Conservation (phyloP, 148 eudicot genomes). For the Rheum nobile region DNA sequence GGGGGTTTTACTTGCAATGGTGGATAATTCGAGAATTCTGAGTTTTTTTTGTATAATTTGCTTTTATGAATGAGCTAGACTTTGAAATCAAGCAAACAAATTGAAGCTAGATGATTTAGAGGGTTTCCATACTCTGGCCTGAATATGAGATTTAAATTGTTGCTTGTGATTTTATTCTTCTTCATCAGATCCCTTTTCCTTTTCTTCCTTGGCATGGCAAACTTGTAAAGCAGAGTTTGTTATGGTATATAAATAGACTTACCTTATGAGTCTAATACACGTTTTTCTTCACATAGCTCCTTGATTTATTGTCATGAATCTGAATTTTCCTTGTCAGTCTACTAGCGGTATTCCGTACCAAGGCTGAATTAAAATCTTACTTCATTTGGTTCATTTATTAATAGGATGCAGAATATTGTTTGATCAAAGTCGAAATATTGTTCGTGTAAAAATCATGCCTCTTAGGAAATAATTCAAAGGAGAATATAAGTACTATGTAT, state of each 20-base stretch:
- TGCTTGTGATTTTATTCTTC: neutral
- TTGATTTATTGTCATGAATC: neutral
- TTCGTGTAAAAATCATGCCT: neutral
- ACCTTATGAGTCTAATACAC: neutral
- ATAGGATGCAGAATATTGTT: neutral
- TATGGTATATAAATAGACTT: neutral
- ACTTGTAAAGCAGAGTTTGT: neutral
- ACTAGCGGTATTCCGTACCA: neutral
- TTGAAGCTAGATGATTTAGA: neutral
- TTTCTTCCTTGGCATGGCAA: neutral
- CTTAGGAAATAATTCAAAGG: neutral
- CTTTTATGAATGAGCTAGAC: neutral
- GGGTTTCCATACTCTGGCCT: neutral
- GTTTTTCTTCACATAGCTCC: neutral
- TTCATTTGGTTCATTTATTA: neutral
- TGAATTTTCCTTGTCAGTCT: neutral
- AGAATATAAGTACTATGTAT: neutral
- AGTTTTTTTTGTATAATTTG: neutral
- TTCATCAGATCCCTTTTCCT: neutral
- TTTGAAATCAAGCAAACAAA: neutral
- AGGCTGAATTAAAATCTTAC: neutral
- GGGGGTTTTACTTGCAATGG: conserved; percentile 2
- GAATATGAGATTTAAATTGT: neutral
- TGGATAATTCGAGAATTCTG: neutral
- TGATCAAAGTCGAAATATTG: neutral